These are phyloP conservation scores for Pythium scleroteichum DNA, from an alignment of 352 stramenopile genomes.

Conservation along the genomic window DNA sequence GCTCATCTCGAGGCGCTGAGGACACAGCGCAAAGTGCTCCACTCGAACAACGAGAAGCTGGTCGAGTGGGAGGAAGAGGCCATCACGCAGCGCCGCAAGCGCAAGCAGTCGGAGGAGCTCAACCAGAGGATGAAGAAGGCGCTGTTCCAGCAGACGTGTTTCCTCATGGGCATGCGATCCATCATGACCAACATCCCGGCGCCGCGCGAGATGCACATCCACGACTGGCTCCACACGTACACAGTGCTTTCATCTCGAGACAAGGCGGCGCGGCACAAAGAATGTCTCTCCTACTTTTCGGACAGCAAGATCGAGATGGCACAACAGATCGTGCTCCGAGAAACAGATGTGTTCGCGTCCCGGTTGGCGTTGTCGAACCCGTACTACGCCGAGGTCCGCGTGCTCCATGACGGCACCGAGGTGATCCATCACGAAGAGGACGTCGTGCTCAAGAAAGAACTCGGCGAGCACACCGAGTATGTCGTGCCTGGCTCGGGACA, in stretches of 20 bases:
- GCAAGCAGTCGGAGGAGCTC: conserved; percentile 50
- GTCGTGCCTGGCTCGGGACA: conserved; percentile 32
- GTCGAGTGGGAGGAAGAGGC: conserved; percentile 59
- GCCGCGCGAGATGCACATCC: conserved; percentile 58
- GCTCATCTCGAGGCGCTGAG: conserved; percentile 41
- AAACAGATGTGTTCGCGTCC: conserved; percentile 42
- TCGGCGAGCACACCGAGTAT: conserved; percentile 24
- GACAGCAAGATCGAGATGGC: conserved; percentile 66
- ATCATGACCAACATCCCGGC: conserved; percentile 41
- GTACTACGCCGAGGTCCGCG: conserved; percentile 41
- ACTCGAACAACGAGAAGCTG: conserved; percentile 47
- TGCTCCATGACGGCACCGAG: conserved; percentile 59
- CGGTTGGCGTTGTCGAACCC: conserved; percentile 28
- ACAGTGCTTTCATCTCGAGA: conserved; percentile 45
- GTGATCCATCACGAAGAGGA: conserved; percentile 35
- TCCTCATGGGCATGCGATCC: conserved; percentile 50
- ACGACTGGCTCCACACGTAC: conserved; percentile 80
- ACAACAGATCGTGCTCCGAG: conserved; percentile 49
- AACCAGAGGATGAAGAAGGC: conserved; percentile 64
- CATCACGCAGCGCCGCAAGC: conserved; percentile 63
- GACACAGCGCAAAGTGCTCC: conserved; percentile 40
- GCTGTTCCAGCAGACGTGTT: conserved; percentile 69
- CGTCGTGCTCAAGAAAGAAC: conserved; percentile 37
- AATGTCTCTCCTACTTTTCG: conserved; percentile 52
- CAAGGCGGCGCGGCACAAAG: conserved; percentile 31